phyloP scores from a whole-genome alignment of 805 yeast species.

The Isabelozyma pseudorhagii region DNA sequence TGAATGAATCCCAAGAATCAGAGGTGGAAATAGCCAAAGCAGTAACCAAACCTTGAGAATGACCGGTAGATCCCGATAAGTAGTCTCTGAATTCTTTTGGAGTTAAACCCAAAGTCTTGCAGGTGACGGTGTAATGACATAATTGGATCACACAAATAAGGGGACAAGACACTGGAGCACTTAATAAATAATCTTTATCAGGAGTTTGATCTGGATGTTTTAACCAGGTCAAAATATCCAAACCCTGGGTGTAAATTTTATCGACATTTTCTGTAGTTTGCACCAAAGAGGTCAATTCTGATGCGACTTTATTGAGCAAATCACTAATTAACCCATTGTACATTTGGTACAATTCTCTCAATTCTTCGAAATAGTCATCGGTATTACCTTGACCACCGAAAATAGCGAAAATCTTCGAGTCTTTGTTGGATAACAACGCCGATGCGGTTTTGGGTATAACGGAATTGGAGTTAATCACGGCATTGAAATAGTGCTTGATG shows the following conservation, averaged over 20 bases:
- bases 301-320: constrained; percentile 67
- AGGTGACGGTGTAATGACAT: constrained; percentile 87
- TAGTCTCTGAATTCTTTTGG: constrained; percentile 82
- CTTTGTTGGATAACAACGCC: constrained; percentile 46
- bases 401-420: constrained; percentile 70
- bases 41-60: constrained; percentile 88
- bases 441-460: constrained; percentile 21
- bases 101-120: constrained; percentile 75
- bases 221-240: constrained; percentile 86
- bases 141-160: constrained; percentile 93
- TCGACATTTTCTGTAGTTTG: constrained; percentile 72
- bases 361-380: constrained; percentile 95
- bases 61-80: constrained; percentile 80
- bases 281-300: constrained; percentile 63
- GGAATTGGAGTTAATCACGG: constrained; percentile 26
- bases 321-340: constrained; percentile 75
- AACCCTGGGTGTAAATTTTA: constrained; percentile 90
- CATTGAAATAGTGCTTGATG: constrained; percentile 70
- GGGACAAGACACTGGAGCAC: constrained; percentile 96
- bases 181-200: constrained; percentile 78
- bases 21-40: constrained; percentile 85
- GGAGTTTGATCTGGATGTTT: constrained; percentile 84
- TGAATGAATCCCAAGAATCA: constrained; percentile 82
- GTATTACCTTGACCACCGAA: constrained; percentile 99
- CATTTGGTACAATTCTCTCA: constrained; percentile 75